phyloP scores from a whole-genome alignment of 1,284 basidiomycete species.

The Bondarzewia mesenterica region DNA sequence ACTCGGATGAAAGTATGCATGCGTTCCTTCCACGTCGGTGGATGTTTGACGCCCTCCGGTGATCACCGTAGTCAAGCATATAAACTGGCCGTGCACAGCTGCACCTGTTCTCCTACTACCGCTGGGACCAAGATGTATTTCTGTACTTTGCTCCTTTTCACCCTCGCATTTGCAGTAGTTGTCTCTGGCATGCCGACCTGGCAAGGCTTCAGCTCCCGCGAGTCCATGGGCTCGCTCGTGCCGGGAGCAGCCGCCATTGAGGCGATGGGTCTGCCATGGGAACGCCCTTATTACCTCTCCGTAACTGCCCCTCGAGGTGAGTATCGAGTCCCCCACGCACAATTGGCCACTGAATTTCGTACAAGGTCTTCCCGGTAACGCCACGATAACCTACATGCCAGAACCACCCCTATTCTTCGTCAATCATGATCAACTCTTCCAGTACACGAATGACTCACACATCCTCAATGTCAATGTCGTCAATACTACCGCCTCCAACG shows the following conservation, averaged over 20 bases:
- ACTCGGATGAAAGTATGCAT: too few species aligned
- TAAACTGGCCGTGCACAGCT: too few species aligned
- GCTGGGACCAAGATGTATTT: neutral
- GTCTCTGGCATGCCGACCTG: slow-evolving; percentile 35
- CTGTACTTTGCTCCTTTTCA: slow-evolving; percentile 1
- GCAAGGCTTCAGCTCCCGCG: slow-evolving; percentile 32
- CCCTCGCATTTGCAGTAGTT: neutral
- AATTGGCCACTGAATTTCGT: slow-evolving; percentile 10
- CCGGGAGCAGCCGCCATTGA: slow-evolving; percentile 40
- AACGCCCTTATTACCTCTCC: slow-evolving; percentile 30
- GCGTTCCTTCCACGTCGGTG: too few species aligned
- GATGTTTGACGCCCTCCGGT: too few species aligned
- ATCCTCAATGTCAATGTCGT: slow-evolving; percentile 46
- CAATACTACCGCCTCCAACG: slow-evolving; percentile 37
- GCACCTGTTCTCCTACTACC: too few species aligned
- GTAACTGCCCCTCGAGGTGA: slow-evolving; percentile 20
- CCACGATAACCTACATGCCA: slow-evolving; percentile 19
- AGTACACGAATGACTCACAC: slow-evolving; percentile 46
- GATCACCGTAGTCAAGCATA: too few species aligned
- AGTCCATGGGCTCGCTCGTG: slow-evolving; percentile 38
- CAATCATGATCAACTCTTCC: slow-evolving; percentile 40
- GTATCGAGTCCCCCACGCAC: slow-evolving; percentile 2
- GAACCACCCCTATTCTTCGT: slow-evolving; percentile 42
- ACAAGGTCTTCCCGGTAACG: slow-evolving; percentile 23
- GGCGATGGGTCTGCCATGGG: slow-evolving; percentile 27